phyloP scores from a whole-genome alignment of 345 rosid genomes.

The Clarkia xantiana region DNA sequence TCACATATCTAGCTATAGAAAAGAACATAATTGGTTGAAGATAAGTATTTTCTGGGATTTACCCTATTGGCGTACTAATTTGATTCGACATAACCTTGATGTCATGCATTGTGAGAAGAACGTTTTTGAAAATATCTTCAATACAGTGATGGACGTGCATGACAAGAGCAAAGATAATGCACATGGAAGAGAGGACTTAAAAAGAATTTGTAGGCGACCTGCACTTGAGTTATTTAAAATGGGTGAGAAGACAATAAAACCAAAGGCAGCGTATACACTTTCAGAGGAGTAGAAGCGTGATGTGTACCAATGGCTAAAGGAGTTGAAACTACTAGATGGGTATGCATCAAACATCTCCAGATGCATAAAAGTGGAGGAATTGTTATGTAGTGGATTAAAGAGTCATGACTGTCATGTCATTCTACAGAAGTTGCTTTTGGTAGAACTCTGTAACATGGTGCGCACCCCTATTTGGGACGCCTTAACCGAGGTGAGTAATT shows the following conservation, averaged over 20 bases:
- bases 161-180: conserved; percentile 2
- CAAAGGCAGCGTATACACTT: conserved; percentile 1
- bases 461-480: background rate
- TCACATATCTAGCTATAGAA: background rate
- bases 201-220: background rate
- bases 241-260: background rate
- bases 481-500: background rate
- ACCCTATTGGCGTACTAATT: background rate
- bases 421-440: background rate
- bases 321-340: conserved; percentile 1
- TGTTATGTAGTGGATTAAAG: background rate
- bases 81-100: too few species aligned
- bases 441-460: background rate
- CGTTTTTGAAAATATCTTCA: too few species aligned
- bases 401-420: conserved; percentile 8
- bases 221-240: background rate
- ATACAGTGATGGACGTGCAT: too few species aligned
- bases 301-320: background rate
- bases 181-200: background rate
- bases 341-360: conserved; percentile 4
- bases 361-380: conserved; percentile 1
- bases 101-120: too few species aligned
- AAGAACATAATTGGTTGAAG: background rate
- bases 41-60: background rate
- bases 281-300: background rate